Conservation (phyloP, 140 eudicot species). For the Flaveria floridana region DNA sequence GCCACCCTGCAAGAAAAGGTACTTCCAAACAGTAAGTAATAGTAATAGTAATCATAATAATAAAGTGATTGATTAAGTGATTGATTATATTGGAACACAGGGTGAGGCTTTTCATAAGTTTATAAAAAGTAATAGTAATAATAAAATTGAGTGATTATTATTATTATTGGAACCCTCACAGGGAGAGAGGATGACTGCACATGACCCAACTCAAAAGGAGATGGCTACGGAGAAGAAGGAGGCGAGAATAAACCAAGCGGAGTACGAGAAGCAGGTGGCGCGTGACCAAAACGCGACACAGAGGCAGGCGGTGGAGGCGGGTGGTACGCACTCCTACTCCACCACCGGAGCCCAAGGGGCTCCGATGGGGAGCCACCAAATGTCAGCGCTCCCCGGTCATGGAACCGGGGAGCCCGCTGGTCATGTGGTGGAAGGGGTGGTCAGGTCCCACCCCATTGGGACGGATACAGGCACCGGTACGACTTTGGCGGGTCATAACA, state of each 20-base stretch:
- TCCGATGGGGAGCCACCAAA: slow-evolving; percentile 48
- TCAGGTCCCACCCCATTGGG: slow-evolving; percentile 53
- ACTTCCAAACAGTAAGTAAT: not conserved
- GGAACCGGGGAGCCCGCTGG: slow-evolving; percentile 68
- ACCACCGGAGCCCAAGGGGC: slow-evolving; percentile 47
- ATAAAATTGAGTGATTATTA: not conserved
- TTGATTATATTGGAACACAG: too few species aligned
- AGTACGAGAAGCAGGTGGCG: slow-evolving; percentile 37
- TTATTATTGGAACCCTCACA: slow-evolving; percentile 1
- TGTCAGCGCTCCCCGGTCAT: slow-evolving; percentile 75
- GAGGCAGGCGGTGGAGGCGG: slow-evolving; percentile 28
- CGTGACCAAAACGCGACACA: slow-evolving; percentile 39
- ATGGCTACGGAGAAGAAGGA: slow-evolving; percentile 46
- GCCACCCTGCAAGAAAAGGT: slow-evolving; percentile 67
- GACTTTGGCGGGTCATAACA: slow-evolving; percentile 46
- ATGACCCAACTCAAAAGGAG: slow-evolving; percentile 44
- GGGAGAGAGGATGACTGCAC: slow-evolving; percentile 51
- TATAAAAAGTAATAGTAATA: not conserved
- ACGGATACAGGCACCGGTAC: slow-evolving; percentile 48
- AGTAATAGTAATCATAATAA: too few species aligned
- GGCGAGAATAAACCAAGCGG: slow-evolving; percentile 29
- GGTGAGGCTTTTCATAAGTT: not conserved
- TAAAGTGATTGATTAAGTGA: too few species aligned
- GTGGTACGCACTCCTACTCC: slow-evolving; percentile 42
- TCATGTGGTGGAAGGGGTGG: slow-evolving; percentile 55